Evolutionary conservation across 177 flowering plant species (phyloP).

Genomic region (Vitis hybrid): DNA sequence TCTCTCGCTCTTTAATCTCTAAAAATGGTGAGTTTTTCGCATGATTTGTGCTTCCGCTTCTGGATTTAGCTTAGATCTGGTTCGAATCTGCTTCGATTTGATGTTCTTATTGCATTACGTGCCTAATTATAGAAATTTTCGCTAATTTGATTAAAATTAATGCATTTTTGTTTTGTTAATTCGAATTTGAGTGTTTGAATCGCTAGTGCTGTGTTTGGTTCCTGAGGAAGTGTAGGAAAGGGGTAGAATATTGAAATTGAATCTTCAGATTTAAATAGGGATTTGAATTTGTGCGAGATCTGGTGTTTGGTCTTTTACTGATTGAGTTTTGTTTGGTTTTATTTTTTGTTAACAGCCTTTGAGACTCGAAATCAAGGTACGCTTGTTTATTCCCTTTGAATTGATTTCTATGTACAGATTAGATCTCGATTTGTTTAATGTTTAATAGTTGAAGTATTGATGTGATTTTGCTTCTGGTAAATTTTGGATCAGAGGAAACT

Average conservation of each 20-base stretch:
- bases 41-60: not conserved
- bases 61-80: constrained; percentile 19
- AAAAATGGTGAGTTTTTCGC: constrained; percentile 31
- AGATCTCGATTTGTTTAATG: not conserved
- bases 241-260: too few species aligned
- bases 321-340: constrained; percentile 16
- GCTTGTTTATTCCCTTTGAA: not conserved
- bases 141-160: not conserved
- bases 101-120: not conserved
- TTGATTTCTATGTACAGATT: not conserved
- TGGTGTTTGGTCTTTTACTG: constrained; percentile 8
- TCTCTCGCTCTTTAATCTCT: constrained; percentile 10
- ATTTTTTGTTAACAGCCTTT: constrained; percentile 55
- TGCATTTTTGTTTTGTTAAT: not conserved
- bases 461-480: not conserved
- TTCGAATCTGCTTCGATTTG: constrained; percentile 14
- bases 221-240: too few species aligned
- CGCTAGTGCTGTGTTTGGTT: too few species aligned
- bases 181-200: not conserved
- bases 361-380: constrained; percentile 79
- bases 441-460: not conserved
- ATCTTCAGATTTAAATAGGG: not conserved
- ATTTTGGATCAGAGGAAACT: constrained; percentile 71
- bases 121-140: not conserved
- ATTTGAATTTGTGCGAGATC: constrained; percentile 25